A percentile compares a stretch with the other conserved stretches of the same genome.
Conservation (phyloP, 78 protist genomes). For the Ministeria vibrans region DNA sequence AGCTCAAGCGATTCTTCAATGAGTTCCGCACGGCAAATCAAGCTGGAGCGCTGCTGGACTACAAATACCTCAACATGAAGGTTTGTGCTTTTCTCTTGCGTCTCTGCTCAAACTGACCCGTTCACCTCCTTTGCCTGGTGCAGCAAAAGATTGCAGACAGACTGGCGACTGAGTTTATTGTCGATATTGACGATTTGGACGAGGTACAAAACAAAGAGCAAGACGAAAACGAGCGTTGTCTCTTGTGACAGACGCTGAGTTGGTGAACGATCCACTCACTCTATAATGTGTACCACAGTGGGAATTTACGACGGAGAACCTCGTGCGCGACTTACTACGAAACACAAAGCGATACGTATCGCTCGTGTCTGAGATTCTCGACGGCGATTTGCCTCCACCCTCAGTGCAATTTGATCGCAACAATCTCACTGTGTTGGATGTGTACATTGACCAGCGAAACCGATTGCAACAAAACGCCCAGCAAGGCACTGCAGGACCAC, state of each 20-base stretch:
- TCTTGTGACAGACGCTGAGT: too few relatives aligned
- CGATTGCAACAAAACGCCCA: background rate
- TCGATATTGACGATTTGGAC: constrained; percentile 1
- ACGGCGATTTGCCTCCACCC: background rate
- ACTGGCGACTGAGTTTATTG: background rate
- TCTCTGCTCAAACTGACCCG: background rate
- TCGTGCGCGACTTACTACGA: background rate
- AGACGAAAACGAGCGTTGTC: background rate
- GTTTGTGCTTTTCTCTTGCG: too few relatives aligned
- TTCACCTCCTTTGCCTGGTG: background rate
- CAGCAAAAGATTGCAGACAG: constrained; percentile 11
- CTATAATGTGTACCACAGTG: too few relatives aligned
- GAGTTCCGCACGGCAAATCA: too few relatives aligned
- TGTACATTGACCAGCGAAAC: background rate
- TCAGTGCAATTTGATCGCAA: background rate
- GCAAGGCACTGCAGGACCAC: too few relatives aligned
- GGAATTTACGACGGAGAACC: background rate
- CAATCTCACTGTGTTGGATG: background rate
- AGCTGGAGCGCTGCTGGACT: too few relatives aligned
- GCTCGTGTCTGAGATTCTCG: background rate
- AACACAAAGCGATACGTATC: background rate
- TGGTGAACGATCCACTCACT: too few relatives aligned
- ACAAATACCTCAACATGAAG: too few relatives aligned
- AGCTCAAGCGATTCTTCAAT: too few relatives aligned
- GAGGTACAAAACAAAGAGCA: background rate